Conservation (phyloP, 176 grass and related monocot genomes). For the Bolboschoenus planiculmis region DNA sequence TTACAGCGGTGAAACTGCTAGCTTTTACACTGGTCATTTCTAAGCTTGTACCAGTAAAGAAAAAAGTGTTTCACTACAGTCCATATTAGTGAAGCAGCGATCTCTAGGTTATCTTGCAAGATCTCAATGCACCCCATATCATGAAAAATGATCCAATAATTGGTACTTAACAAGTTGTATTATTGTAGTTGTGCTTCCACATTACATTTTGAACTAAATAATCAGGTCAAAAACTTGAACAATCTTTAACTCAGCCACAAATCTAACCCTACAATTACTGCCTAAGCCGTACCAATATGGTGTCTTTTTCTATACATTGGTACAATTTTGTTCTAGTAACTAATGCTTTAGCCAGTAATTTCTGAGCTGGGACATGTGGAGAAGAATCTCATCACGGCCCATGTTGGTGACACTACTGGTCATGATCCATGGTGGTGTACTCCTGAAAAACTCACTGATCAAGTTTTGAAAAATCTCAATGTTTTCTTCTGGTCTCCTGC, state of each 20-base stretch:
- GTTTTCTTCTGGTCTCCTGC: slow-evolving; percentile 87
- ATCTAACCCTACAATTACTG: background rate
- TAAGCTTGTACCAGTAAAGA: background rate
- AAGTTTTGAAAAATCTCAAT: slow-evolving; percentile 59
- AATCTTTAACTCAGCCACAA: background rate
- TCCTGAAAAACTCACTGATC: slow-evolving; percentile 70
- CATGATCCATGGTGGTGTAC: slow-evolving; percentile 95
- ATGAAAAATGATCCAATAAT: background rate
- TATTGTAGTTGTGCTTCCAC: background rate
- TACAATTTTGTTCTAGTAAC: slow-evolving; percentile 1
- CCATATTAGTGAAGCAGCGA: background rate
- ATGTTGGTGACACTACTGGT: slow-evolving; percentile 84
- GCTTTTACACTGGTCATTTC: background rate
- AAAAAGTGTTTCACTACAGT: background rate
- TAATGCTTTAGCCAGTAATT: slow-evolving; percentile 96
- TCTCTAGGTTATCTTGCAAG: background rate
- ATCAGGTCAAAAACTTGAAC: background rate
- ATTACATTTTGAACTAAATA: background rate
- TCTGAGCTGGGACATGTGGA: slow-evolving; percentile 93
- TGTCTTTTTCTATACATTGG: background rate
- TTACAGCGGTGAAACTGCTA: background rate
- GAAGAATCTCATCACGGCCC: slow-evolving; percentile 88
- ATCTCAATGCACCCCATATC: background rate
- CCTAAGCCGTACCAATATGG: background rate
- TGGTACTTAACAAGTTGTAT: background rate